A percentile compares a stretch with the other conserved stretches of the same genome.
These are phyloP conservation scores for Bremia lactucae DNA, from an alignment of 352 stramenopile genomes.

Conservation along the genomic window DNA sequence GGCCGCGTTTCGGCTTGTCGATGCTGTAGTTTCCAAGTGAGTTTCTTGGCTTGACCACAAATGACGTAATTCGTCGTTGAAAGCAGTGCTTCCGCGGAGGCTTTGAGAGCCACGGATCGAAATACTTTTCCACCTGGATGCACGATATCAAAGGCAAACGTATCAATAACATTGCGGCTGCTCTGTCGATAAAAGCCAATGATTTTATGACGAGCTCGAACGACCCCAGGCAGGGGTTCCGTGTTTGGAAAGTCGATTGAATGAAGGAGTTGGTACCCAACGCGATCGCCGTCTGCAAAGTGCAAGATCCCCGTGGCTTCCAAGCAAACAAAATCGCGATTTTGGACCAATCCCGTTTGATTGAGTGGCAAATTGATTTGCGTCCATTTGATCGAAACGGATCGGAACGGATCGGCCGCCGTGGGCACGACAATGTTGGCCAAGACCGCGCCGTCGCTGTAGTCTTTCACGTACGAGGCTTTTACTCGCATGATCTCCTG, in stretches of 20 bases:
- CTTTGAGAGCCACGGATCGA: conserved; percentile 13
- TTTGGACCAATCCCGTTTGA: conserved; percentile 29
- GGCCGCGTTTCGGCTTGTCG: conserved; percentile 11
- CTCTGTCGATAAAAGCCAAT: conserved; percentile 32
- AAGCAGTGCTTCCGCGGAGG: conserved; percentile 16
- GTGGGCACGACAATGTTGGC: conserved; percentile 25
- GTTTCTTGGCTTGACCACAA: conserved; percentile 28
- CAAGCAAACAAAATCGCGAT: conserved; percentile 44
- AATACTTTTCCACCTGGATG: conserved; percentile 19
- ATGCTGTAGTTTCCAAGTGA: conserved; percentile 24
- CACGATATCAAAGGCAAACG: conserved; percentile 19
- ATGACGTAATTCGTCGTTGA: conserved; percentile 29
- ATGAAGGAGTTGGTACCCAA: conserved; percentile 50
- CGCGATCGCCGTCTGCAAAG: conserved; percentile 28
- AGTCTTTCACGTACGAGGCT: conserved; percentile 32
- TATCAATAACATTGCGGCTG: conserved; percentile 26
- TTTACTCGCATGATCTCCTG: conserved; percentile 40
- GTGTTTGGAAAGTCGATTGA: conserved; percentile 30
- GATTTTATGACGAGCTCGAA: conserved; percentile 33
- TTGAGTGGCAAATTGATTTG: conserved; percentile 24
- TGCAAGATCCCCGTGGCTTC: conserved; percentile 34
- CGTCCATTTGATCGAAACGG: conserved; percentile 36
- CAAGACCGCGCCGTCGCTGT: conserved; percentile 32
- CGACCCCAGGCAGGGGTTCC: conserved; percentile 8
- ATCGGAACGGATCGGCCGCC: conserved; percentile 24